Percentiles rank a stretch among this genome's conserved stretches.
phyloP scores from a whole-genome alignment of 2,329 filamentous ascomycete species.

The Kalmusia sp. region DNA sequence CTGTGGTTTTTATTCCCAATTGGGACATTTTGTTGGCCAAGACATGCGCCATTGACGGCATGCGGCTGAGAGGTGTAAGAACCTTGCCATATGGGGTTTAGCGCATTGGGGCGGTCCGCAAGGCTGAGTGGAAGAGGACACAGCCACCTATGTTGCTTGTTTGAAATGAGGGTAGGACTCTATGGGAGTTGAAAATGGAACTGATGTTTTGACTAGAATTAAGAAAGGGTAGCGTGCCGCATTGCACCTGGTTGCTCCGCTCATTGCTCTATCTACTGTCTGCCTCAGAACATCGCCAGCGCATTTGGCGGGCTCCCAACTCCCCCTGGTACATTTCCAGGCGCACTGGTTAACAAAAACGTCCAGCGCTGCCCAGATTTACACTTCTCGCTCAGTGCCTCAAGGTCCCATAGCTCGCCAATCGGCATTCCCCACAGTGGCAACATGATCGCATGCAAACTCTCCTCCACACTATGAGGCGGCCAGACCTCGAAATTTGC shows the following conservation, averaged over 20 bases:
- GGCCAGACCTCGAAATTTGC: slow-evolving; percentile 44
- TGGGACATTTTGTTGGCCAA: background rate
- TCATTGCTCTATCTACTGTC: no score
- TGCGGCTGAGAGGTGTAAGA: background rate
- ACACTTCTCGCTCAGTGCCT: background rate
- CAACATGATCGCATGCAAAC: slow-evolving; percentile 31
- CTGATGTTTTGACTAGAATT: no score
- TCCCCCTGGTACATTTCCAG: slow-evolving; percentile 41
- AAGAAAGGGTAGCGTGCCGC: no score
- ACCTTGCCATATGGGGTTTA: background rate
- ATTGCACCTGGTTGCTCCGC: no score
- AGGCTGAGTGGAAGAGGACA: no score
- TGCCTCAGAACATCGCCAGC: no score
- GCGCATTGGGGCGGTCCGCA: background rate
- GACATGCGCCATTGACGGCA: background rate
- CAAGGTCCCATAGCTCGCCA: background rate
- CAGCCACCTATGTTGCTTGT: no score
- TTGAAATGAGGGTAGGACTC: no score
- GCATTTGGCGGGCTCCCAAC: slow-evolving; percentile 38
- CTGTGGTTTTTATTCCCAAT: background rate
- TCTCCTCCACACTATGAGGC: slow-evolving; percentile 19
- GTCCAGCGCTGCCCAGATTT: slow-evolving; percentile 31
- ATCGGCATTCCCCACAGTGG: slow-evolving; percentile 39
- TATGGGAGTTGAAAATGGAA: no score
- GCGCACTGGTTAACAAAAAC: slow-evolving; percentile 66